A percentile compares a stretch with the other conserved stretches of the same genome.
phyloP scores from a whole-genome alignment of 208 protist genomes.

The Acanthamoeba quina region DNA sequence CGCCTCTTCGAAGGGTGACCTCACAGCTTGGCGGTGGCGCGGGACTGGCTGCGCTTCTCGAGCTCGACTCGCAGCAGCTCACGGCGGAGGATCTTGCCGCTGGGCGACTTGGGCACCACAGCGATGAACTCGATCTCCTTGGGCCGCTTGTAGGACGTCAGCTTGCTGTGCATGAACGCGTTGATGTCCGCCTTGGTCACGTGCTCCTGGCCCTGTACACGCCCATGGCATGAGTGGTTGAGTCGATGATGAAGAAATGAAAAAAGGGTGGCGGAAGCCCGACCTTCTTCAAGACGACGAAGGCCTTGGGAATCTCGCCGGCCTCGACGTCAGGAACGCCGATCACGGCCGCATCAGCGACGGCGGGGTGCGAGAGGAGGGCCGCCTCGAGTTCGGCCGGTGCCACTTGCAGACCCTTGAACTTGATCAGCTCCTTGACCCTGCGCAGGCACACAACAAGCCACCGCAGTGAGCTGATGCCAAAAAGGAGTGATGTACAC shows the following conservation, averaged over 20 bases:
- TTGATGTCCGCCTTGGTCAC: conserved; percentile 85
- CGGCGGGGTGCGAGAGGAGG: conserved; percentile 43
- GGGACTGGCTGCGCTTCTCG: not conserved
- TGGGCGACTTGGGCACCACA: conserved; percentile 87
- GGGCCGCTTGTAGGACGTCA: conserved; percentile 90
- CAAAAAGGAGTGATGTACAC: too few relatives aligned
- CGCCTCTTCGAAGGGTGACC: too few relatives aligned
- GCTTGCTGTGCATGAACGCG: conserved; percentile 80
- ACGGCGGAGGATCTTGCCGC: conserved; percentile 92
- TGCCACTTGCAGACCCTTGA: conserved; percentile 94
- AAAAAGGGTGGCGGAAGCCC: too few relatives aligned
- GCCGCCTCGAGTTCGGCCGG: conserved; percentile 91
- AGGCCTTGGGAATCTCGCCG: conserved; percentile 89
- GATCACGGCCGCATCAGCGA: conserved; percentile 90
- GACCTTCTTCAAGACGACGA: conserved; percentile 82
- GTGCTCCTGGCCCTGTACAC: not conserved
- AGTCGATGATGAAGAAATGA: not conserved
- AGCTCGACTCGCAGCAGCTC: conserved; percentile 55
- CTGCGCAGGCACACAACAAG: conserved; percentile 70
- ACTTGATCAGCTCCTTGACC: conserved; percentile 94
- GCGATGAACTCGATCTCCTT: conserved; percentile 88
- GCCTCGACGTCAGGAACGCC: conserved; percentile 84
- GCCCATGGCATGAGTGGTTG: not conserved
- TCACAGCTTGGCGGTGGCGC: not conserved
- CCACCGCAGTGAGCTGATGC: not conserved